A percentile compares a stretch with the other conserved stretches of the same genome.
Evolutionary conservation across 306 rosid species (phyloP).

Genomic region (Adenanthera pavonina): DNA sequence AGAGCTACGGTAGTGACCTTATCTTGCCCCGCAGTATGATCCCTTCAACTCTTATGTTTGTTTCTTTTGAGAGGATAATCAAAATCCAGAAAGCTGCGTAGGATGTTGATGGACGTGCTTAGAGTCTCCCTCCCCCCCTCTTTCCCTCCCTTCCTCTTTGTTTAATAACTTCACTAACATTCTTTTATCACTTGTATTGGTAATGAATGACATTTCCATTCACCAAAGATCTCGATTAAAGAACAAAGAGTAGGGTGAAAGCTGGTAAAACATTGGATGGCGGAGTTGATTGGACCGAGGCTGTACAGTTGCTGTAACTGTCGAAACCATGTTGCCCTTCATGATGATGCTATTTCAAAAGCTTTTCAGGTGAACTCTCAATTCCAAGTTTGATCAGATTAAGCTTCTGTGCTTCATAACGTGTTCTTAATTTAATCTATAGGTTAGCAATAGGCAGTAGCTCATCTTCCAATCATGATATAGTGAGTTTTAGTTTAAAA

Average conservation of each 20-base stretch:
- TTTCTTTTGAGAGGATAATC: neutral
- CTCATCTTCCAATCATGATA: conserved; percentile 6
- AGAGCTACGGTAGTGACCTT: neutral
- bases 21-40: neutral
- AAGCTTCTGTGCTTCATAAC: neutral
- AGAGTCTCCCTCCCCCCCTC: neutral
- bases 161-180: neutral
- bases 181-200: neutral
- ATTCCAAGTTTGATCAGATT: neutral
- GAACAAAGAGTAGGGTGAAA: conserved; percentile 22
- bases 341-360: conserved; percentile 69
- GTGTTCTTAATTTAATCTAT: neutral
- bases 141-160: neutral
- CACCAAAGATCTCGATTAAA: conserved; percentile 8
- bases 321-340: conserved; percentile 67
- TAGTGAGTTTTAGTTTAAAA: neutral
- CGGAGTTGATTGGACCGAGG: conserved; percentile 61
- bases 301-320: conserved; percentile 55
- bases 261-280: conserved; percentile 42
- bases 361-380: conserved; percentile 67
- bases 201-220: neutral
- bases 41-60: neutral
- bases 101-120: conserved; percentile 17
- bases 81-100: conserved; percentile 22
- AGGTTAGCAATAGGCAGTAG: neutral